Conservation (phyloP, 805 yeast genomes). For the Spathaspora sp. region DNA sequence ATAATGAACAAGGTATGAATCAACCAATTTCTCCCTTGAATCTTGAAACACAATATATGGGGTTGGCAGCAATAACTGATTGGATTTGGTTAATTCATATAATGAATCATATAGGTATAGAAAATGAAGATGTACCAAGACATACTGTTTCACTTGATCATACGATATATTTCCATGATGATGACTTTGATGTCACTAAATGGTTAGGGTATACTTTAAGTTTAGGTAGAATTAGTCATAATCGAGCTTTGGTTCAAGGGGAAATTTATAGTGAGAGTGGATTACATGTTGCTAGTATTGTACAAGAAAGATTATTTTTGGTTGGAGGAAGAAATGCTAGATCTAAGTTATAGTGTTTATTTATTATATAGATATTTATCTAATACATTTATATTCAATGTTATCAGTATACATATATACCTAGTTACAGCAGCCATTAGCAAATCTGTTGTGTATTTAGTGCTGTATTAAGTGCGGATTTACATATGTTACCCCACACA, state of each 20-base stretch:
- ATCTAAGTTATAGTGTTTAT: constrained; percentile 1
- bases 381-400: too few relatives aligned
- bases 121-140: constrained; percentile 18
- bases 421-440: too few relatives aligned
- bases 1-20: constrained; percentile 9
- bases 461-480: background rate
- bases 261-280: constrained; percentile 51
- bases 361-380: background rate
- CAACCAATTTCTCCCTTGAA: constrained; percentile 12
- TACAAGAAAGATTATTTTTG: constrained; percentile 58
- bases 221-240: constrained; percentile 46
- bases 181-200: constrained; percentile 44
- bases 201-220: constrained; percentile 50
- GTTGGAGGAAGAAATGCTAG: constrained; percentile 1
- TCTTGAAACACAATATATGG: constrained; percentile 40
- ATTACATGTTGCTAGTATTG: constrained; percentile 51
- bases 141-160: constrained; percentile 68
- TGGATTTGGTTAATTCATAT: constrained; percentile 30
- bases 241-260: constrained; percentile 54
- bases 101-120: constrained; percentile 20
- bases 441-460: too few relatives aligned
- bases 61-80: constrained; percentile 58
- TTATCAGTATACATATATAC: background rate
- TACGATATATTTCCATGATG: constrained; percentile 60
- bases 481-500: background rate